A percentile compares a stretch with the other conserved stretches of the same genome.
Evolutionary conservation across 2,329 filamentous ascomycete genomes (phyloP).

Genomic region (Metarhizium humberi): DNA sequence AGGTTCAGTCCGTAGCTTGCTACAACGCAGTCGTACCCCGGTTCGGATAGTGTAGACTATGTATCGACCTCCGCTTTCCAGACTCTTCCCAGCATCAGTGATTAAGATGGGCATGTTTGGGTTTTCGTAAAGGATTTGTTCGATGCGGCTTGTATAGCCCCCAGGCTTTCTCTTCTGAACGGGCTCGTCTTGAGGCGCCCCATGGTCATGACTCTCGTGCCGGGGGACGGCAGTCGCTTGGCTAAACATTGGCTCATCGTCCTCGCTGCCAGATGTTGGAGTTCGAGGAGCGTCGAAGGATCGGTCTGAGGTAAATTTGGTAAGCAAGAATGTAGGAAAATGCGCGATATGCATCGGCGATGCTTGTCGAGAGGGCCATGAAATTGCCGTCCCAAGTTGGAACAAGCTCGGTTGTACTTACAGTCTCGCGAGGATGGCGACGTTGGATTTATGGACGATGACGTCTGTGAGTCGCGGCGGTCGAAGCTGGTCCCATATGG

Average conservation of each 20-base stretch:
- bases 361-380: neutral
- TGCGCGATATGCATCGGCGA: neutral
- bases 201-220: conserved; percentile 37
- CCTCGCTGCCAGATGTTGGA: conserved; percentile 59
- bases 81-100: conserved; percentile 89
- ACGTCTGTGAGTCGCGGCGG: conserved; percentile 70
- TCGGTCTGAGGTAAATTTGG: conserved; percentile 15
- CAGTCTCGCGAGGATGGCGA: conserved; percentile 50
- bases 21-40: conserved; percentile 51
- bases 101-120: conserved; percentile 85
- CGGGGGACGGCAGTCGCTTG: conserved; percentile 16
- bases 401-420: conserved; percentile 31
- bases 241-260: conserved; percentile 42
- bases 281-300: conserved; percentile 60
- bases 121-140: conserved; percentile 95
- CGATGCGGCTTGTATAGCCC: conserved; percentile 88
- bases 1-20: neutral
- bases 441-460: conserved; percentile 54
- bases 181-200: conserved; percentile 30
- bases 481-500: conserved; percentile 89
- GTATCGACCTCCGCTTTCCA: conserved; percentile 82
- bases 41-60: conserved; percentile 97
- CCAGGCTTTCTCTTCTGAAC: conserved; percentile 63
- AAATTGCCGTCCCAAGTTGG: neutral
- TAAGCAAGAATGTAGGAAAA: neutral